Base-by-base conservation (phyloP, 2,329 filamentous ascomycete genomes). In the Thyridium curvatum region DNA sequence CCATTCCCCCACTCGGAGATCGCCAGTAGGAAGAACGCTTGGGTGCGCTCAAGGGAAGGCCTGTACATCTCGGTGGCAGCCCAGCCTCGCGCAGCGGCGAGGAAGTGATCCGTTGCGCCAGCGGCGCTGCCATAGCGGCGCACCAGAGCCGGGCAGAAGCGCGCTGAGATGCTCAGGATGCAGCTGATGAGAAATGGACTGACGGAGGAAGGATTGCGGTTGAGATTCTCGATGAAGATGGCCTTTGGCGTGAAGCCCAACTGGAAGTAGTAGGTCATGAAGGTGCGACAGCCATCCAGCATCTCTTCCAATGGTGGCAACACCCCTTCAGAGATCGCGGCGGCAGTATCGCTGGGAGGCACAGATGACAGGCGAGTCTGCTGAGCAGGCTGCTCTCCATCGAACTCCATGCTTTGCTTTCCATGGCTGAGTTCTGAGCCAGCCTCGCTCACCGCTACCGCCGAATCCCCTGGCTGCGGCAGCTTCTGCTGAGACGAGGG, bases 131-230 rank as follows among this genome's bases (percentile, higher is more conserved):
- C 45, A 30, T 52, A 58, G 4, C 55, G 42, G 9, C 29, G 29
- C 33, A 65, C 61, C 26, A 78, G 55, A 28, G 64, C 55, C 3
- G 69, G 66, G 21, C 69, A 77, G 46, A 77, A 66, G 17, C 74
- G 66, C 3, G 73, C 72, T 4, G 74, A 77, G 38, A 79, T 67
- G 47, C 72, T 73, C 18, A 79, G 65, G 36, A 79, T 69, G 42
- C 68, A 65, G 12, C 77, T 59, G 15, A 79, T 58, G 17, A 79
- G 61, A 52, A 58, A 35, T 18, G 46, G 37, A 26, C 40, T 51
- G 16, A 45, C 43, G 2, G 46, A 43, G 1, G 38, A 34, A 8
- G 36, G 35, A 17, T 49, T 34, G 4, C 37, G 39, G 14, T 37
- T 34, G 4, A 58, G 39, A 12, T 45, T 42, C 16, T 54, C 53